Evolutionary conservation across 2,329 filamentous ascomycete genomes (phyloP), one percentile per base, ranked within the genome.

Genomic region (Hymenoscyphus fructigenus): DNA sequence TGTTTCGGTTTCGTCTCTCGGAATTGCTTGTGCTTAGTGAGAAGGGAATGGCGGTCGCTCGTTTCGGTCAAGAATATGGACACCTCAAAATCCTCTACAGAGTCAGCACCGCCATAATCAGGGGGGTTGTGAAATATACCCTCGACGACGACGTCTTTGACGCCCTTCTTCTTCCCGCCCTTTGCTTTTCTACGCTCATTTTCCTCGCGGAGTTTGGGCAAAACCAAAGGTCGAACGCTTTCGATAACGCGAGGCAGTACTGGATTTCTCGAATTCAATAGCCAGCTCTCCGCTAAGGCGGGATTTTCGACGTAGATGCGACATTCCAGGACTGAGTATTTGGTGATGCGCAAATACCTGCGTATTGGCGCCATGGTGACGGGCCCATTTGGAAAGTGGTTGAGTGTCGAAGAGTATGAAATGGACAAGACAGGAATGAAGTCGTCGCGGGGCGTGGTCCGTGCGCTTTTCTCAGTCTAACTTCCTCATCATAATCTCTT

Each of bases 271-370:
- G 90, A 84, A 72, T 91, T 90, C 69, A 97, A 85, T 20, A 99
- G 86, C 88, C 96, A 97, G 74, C 89, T 88, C 69, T 92, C 86
- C 28, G 88, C 87, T 66, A 97, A 87, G 14, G 90, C 87, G 0
- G 95, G 95, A 72, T 94, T 93, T 69, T 98, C 94, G 57, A 97
- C 87, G 78, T 98, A 98, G 71, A 99, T 95, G 69, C 93, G 93
- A 69, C 92, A 93, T 83, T 99, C 95, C n/a, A 99, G 85, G 36
- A 97, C 93, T 4, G 94, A 97, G 77, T 92, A 91, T 75, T 94
- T 93, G 63, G 91, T 94, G 72, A 98, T 96, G 61, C 94, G 88
- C 63, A 98, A 84, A 76, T 98, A 97, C 72, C 93, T 87, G 65
- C 93, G 88, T 58, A 97, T 87, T 12, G 93, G 93, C 14, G 93